These are phyloP conservation scores for Henckelia pumila DNA, from an alignment of 257 asterid genomes.

Conservation along the genomic window DNA sequence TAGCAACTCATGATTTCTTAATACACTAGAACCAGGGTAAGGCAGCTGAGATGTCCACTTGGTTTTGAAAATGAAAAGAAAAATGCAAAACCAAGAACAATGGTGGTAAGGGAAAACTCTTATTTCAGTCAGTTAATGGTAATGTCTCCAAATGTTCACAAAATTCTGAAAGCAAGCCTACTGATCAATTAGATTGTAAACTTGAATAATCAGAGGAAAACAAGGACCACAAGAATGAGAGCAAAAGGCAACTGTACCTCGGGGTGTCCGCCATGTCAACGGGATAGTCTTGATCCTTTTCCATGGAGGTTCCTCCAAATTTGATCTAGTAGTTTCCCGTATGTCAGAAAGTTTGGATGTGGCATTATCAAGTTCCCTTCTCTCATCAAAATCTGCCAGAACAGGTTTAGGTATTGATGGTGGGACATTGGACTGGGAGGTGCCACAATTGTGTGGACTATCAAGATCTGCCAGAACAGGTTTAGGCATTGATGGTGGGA, in stretches of 20 bases:
- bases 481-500: constrained; percentile 33
- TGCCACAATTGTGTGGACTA: constrained; percentile 39
- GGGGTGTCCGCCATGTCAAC: constrained; percentile 77
- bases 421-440: constrained; percentile 36
- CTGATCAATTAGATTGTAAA: not conserved
- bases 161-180: constrained; percentile 19
- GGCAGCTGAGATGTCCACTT: not conserved
- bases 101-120: not conserved
- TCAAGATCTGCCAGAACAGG: constrained; percentile 39
- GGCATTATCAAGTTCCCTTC: constrained; percentile 33
- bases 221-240: constrained; percentile 23
- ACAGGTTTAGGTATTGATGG: constrained; percentile 37
- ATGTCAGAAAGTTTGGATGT: constrained; percentile 30
- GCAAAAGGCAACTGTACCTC: constrained; percentile 54
- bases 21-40: constrained; percentile 9
- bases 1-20: constrained; percentile 9
- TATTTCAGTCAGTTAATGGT: constrained; percentile 8
- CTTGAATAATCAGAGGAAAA: constrained; percentile 12
- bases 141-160: constrained; percentile 10
- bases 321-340: constrained; percentile 34
- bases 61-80: constrained; percentile 5
- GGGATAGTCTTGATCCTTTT: constrained; percentile 63
- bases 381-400: constrained; percentile 36
- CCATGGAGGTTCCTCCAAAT: constrained; percentile 58
- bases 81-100: constrained; percentile 15